Percentiles rank a stretch among this genome's conserved stretches.
Evolutionary conservation across 2,329 filamentous ascomycete genomes (phyloP).

Genomic region (Nakataea oryzae): DNA sequence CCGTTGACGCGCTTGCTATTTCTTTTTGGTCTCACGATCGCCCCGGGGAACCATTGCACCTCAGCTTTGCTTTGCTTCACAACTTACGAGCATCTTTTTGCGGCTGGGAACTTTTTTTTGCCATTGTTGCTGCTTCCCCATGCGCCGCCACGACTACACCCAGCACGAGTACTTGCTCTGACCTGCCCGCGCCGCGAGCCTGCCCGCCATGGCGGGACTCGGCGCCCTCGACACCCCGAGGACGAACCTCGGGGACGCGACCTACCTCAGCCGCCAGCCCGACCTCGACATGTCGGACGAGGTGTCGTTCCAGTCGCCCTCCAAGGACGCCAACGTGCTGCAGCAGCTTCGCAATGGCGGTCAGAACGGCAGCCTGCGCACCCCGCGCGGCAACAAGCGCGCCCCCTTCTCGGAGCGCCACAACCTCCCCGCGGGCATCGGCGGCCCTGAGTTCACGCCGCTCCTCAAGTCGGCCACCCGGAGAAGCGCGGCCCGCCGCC

Average conservation of each 20-base stretch:
- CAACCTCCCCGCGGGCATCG: conserved; percentile 57
- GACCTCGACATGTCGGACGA: conserved; percentile 82
- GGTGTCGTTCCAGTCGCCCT: conserved; percentile 74
- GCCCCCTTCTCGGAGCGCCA: conserved; percentile 60
- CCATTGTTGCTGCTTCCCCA: neutral
- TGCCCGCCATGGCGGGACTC: conserved; percentile 50
- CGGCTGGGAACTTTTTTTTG: neutral
- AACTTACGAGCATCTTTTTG: neutral
- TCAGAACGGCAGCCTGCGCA: conserved; percentile 47
- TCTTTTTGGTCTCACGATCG: neutral
- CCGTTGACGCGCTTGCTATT: neutral
- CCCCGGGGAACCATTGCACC: no score
- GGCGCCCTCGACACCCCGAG: conserved; percentile 72
- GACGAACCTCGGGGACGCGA: conserved; percentile 75
- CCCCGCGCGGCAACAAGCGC: conserved; percentile 55
- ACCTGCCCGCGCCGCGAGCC: conserved; percentile 1
- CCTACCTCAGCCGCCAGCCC: conserved; percentile 58
- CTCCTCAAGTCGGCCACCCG: conserved; percentile 71
- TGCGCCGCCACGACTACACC: neutral
- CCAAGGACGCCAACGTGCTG: conserved; percentile 66
- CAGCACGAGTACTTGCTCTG: neutral
- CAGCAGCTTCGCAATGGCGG: conserved; percentile 62
- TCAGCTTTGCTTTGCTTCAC: neutral
- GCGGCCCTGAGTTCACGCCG: conserved; percentile 81
- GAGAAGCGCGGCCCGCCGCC: conserved; percentile 54